Evolutionary conservation across 495 filamentous ascomycete genomes (phyloP).

Genomic region (Daldinia decipiens): DNA sequence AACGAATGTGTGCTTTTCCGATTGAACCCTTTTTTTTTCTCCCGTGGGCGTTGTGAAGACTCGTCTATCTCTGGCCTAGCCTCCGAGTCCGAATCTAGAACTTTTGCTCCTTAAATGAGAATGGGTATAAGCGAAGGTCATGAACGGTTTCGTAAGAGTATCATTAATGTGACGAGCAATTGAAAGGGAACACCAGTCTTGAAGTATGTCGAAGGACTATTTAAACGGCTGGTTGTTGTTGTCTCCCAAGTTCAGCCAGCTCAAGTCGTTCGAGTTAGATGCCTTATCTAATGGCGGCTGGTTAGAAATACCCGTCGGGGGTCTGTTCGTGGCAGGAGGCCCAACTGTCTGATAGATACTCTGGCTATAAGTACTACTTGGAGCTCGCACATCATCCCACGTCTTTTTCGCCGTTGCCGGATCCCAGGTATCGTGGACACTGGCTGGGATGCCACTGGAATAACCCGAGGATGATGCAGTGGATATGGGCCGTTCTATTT

Average conservation of each 20-base stretch:
- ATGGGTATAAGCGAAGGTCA: constrained; percentile 44
- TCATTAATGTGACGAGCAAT: constrained; percentile 28
- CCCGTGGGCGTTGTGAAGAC: constrained; percentile 18
- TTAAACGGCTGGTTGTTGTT: constrained; percentile 31
- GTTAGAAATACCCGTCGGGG: constrained; percentile 52
- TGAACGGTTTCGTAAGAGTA: constrained; percentile 40
- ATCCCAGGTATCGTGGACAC: constrained; percentile 64
- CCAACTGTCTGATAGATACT: constrained; percentile 51
- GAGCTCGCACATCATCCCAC: constrained; percentile 47
- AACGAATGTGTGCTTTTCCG: constrained; percentile 25
- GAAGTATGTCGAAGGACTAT: constrained; percentile 5
- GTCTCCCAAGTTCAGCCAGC: constrained; percentile 75
- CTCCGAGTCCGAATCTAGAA: constrained; percentile 29
- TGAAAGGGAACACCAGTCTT: constrained; percentile 22
- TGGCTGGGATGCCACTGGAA: constrained; percentile 66
- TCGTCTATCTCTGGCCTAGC: constrained; percentile 38
- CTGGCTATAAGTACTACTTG: constrained; percentile 69
- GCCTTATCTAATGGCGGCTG: constrained; percentile 54
- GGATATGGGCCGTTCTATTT: constrained; percentile 70
- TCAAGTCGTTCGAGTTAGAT: constrained; percentile 69
- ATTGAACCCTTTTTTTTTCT: constrained; percentile 12
- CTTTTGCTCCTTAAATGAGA: constrained; percentile 38
- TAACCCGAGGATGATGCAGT: constrained; percentile 61
- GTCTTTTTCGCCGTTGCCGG: constrained; percentile 34
- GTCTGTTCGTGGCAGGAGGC: constrained; percentile 53